Base-by-base conservation (phyloP, 345 rosid genomes). In the Geranium rotundifolium region DNA sequence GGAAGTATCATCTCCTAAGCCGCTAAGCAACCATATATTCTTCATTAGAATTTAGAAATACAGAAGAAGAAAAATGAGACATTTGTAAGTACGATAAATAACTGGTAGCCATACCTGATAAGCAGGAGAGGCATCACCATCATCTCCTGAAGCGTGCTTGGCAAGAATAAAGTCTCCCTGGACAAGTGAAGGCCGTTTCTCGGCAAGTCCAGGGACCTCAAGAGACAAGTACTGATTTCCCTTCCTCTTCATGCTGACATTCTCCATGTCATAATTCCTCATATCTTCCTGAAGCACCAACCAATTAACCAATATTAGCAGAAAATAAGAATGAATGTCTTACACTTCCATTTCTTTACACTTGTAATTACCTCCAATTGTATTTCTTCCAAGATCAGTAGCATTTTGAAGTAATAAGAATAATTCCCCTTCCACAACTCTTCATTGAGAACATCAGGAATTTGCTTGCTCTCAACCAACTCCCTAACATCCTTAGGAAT, bases 171-270 rank as follows among this genome's bases (percentile, higher is more conserved):
- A 8, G 69, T 85, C 91, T 13, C 86, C 86, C 64, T 72, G 76
- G 1, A 81, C 77, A 76, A 85, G 82, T 17, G 86, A 83, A 23
- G 91, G 87, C 73, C 87, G 70, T 68, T 68, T 81, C 78, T 82
- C 90, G 31, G 87, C 87, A 41, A 85, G 74, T 41, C 85, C 90
- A 2, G 84, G 85, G 60, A 85, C 84, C 59, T 58, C 63, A 62
- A 85, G 85, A 58, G 78, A 60, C 23, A 82, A 63, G 16, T 74
- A 62, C 13, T 34, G 75, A 30, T 64, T 6, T n/a, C 86, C 75
- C 73, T 61, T 85, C 66, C 63, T 71, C 30, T 63, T 81, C 83
- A 85, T 74, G 41, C 23, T 56, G 29, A 79, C 80, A 61, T 59
- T 7, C 57, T 77, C 83, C 86, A 85, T 77, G 66, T 69, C 66